Evolutionary conservation across 192 early-diverging fungal genomes (phyloP).

Genomic region (Umbelopsis isabellina): DNA sequence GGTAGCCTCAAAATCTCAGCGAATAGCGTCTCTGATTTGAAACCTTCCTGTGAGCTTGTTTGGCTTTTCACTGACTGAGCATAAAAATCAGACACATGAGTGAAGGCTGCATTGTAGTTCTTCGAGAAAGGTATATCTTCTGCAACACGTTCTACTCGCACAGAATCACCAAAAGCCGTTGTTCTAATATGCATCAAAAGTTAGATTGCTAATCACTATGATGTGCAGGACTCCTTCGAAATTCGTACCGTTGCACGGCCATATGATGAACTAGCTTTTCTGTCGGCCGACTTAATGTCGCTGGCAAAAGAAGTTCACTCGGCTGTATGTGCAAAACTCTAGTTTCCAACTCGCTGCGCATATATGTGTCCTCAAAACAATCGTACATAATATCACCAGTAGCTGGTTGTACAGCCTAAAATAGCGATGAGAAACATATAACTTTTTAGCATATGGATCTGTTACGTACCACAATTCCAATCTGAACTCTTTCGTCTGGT

Average conservation of each 20-base stretch:
- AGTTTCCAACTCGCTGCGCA: constrained; percentile 70
- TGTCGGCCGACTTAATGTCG: constrained; percentile 55
- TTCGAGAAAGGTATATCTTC: constrained; percentile 37
- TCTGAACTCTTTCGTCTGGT: constrained; percentile 45
- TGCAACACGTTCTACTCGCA: constrained; percentile 60
- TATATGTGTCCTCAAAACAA: constrained; percentile 63
- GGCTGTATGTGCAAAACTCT: constrained; percentile 68
- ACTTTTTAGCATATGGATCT: too few species aligned
- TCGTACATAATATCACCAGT: constrained; percentile 78
- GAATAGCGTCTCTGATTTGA: constrained; percentile 26
- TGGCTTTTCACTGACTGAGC: constrained; percentile 20
- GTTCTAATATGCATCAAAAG: constrained; percentile 1
- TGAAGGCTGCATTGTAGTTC: constrained; percentile 50
- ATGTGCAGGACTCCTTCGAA: too few species aligned
- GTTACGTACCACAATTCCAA: constrained; percentile 47
- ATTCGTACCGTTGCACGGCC: background rate
- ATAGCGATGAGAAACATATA: background rate
- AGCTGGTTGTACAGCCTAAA: constrained; percentile 59
- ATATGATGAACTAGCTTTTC: constrained; percentile 54
- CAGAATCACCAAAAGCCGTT: constrained; percentile 41
- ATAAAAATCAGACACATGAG: constrained; percentile 51
- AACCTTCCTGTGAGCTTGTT: constrained; percentile 30
- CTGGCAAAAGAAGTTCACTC: constrained; percentile 63
- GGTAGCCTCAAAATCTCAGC: constrained; percentile 33
- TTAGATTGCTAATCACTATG: too few species aligned